phyloP scores from a whole-genome alignment of 2,329 filamentous ascomycete species.

The Berkeleyomyces basicola region DNA sequence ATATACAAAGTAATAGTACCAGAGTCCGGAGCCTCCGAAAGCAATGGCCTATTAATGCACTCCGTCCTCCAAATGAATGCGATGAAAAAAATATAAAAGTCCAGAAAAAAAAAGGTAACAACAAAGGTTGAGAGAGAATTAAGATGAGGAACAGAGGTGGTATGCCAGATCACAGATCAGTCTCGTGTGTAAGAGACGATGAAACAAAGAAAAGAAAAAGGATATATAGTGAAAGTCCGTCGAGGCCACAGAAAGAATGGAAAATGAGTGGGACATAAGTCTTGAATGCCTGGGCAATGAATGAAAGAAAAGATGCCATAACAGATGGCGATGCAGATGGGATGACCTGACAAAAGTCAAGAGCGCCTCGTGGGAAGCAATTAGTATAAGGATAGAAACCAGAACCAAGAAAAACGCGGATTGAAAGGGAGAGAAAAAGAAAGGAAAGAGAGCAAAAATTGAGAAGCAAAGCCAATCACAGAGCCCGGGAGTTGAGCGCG shows the following conservation, averaged over 20 bases:
- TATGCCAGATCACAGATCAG: too few species aligned
- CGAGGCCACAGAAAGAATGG: background rate
- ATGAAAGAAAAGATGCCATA: background rate
- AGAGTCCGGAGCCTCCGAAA: too few species aligned
- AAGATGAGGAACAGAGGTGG: background rate
- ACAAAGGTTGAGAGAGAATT: background rate
- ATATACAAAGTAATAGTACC: background rate
- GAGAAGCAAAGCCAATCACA: background rate
- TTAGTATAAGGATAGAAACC: background rate
- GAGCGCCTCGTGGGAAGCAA: background rate
- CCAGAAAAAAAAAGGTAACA: too few species aligned
- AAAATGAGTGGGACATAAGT: background rate
- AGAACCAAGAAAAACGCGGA: background rate
- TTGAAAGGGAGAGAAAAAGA: background rate
- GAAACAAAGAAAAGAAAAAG: background rate
- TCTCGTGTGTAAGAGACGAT: background rate
- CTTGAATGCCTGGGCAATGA: background rate
- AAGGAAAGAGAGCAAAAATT: background rate
- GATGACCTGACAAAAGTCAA: background rate
- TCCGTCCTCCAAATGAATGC: too few species aligned
- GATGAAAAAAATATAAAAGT: too few species aligned
- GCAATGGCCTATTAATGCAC: too few species aligned
- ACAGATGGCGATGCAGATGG: background rate
- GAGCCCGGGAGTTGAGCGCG: constrained; percentile 24
- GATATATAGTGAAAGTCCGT: background rate